Evolutionary conservation across 352 stramenopile species (phyloP).

Genomic region (Phytophthora sp.): DNA sequence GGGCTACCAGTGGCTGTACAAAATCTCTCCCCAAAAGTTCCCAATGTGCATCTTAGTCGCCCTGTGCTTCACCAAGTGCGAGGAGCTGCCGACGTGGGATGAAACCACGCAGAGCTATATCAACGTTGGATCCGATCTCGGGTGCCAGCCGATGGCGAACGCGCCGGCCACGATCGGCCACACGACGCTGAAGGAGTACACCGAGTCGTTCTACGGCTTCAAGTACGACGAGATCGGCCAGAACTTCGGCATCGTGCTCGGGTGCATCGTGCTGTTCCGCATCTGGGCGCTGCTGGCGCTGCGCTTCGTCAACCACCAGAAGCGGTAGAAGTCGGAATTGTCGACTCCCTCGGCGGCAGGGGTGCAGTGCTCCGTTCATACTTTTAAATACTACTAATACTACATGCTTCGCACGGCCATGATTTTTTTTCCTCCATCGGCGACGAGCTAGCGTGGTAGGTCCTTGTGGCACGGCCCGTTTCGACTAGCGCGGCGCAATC

Average conservation of each 20-base stretch:
- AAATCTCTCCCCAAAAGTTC: conserved; percentile 38
- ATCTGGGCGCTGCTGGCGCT: conserved; percentile 34
- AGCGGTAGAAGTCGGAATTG: conserved; percentile 40
- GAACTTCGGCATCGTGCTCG: conserved; percentile 28
- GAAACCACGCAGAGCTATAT: conserved; percentile 14
- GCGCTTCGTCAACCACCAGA: conserved; percentile 49
- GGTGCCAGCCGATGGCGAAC: conserved; percentile 28
- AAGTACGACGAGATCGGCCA: conserved; percentile 28
- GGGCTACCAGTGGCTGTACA: conserved; percentile 45
- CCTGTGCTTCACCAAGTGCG: conserved; percentile 30
- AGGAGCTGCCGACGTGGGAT: conserved; percentile 30
- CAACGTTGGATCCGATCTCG: conserved; percentile 31
- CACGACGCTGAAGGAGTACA: conserved; percentile 29
- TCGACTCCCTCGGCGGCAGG: too few relatives aligned
- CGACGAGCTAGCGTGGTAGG: too few relatives aligned
- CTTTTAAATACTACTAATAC: too few relatives aligned
- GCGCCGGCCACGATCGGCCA: conserved; percentile 25
- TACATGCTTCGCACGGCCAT: too few relatives aligned
- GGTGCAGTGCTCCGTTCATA: too few relatives aligned
- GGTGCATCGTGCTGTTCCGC: conserved; percentile 35
- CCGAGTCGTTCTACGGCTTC: conserved; percentile 22
- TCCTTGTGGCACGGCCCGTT: too few relatives aligned
- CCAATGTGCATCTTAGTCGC: conserved; percentile 37
- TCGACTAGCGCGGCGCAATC: too few relatives aligned
- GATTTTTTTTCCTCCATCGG: too few relatives aligned